Conservation (phyloP, 768 basidiomycete genomes). For the Russula sp. region DNA sequence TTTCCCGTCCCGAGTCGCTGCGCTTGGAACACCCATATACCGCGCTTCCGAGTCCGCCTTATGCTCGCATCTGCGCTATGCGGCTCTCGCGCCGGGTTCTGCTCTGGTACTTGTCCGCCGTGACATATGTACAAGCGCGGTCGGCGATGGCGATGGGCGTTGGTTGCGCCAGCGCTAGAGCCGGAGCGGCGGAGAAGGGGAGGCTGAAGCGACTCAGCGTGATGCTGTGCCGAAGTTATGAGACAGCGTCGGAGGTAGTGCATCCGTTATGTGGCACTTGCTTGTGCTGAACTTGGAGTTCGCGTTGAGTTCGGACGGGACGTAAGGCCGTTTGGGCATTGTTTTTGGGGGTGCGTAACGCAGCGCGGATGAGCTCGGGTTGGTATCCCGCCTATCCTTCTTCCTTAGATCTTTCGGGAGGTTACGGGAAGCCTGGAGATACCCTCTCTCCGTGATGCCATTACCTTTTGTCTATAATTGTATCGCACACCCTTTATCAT, state of each 20-base stretch:
- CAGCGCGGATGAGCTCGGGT: no score
- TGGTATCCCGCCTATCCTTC: no score
- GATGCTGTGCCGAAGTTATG: constrained; percentile 44
- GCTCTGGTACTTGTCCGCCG: constrained; percentile 57
- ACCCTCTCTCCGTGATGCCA: no score
- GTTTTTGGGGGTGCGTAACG: no score
- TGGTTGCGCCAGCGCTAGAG: constrained; percentile 40
- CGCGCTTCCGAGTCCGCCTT: constrained; percentile 35
- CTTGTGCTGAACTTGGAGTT: constrained; percentile 61
- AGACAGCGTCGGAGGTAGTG: constrained; percentile 48
- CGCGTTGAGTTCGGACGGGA: constrained; percentile 51
- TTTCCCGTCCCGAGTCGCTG: constrained; percentile 51
- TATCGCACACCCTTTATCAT: no score
- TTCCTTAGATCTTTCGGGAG: no score
- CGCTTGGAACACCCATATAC: constrained; percentile 54
- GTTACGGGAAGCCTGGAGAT: no score
- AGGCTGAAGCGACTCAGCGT: constrained; percentile 45
- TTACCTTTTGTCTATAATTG: no score
- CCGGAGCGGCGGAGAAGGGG: constrained; percentile 44
- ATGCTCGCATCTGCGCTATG: no score
- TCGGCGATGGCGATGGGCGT: neutral
- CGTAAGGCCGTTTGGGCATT: constrained; percentile 46
- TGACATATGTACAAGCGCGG: constrained; percentile 38
- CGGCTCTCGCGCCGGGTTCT: constrained; percentile 48
- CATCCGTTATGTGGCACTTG: constrained; percentile 56